These are phyloP conservation scores for Trametes meyenii DNA, from an alignment of 768 basidiomycete genomes.

Conservation along the genomic window DNA sequence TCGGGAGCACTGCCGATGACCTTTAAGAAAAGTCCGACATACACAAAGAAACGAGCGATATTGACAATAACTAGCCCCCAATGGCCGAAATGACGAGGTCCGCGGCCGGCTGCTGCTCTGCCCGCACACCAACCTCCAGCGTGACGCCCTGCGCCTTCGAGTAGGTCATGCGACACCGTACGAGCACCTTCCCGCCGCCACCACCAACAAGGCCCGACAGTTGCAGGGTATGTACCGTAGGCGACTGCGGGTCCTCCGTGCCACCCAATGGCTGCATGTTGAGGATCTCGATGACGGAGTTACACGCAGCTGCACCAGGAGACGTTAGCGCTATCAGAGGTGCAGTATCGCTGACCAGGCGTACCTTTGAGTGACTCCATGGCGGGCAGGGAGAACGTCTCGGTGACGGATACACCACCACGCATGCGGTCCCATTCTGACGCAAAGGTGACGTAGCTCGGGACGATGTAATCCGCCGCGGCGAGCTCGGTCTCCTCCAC, in stretches of 20 bases:
- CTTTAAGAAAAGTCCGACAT: too few species aligned
- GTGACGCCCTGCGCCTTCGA: conserved; percentile 89
- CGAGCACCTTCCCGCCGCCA: conserved; percentile 95
- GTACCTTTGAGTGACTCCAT: conserved; percentile 94
- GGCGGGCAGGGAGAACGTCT: conserved; percentile 90
- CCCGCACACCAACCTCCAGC: conserved; percentile 87
- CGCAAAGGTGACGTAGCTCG: conserved; percentile 90
- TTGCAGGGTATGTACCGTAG: conserved; percentile 92
- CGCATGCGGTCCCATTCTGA: conserved; percentile 95
- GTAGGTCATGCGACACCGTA: conserved; percentile 94
- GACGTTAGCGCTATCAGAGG: conserved; percentile 25
- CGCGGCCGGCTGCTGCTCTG: conserved; percentile 87
- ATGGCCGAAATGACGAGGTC: conserved; percentile 90
- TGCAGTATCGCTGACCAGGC: conserved; percentile 31
- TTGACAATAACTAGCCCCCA: conserved; percentile 31
- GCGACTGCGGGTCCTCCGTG: conserved; percentile 76
- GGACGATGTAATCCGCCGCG: conserved; percentile 93
- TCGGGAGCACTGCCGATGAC: too few species aligned
- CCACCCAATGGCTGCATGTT: conserved; percentile 98
- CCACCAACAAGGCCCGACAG: conserved; percentile 89
- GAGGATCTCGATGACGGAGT: conserved; percentile 93
- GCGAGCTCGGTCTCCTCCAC: conserved; percentile 94
- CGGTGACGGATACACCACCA: conserved; percentile 75
- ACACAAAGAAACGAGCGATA: neutral
- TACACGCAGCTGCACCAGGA: conserved; percentile 78